Evolutionary conservation across 768 basidiomycete genomes (phyloP).

Genomic region (Mycena olivaceomarginata): DNA sequence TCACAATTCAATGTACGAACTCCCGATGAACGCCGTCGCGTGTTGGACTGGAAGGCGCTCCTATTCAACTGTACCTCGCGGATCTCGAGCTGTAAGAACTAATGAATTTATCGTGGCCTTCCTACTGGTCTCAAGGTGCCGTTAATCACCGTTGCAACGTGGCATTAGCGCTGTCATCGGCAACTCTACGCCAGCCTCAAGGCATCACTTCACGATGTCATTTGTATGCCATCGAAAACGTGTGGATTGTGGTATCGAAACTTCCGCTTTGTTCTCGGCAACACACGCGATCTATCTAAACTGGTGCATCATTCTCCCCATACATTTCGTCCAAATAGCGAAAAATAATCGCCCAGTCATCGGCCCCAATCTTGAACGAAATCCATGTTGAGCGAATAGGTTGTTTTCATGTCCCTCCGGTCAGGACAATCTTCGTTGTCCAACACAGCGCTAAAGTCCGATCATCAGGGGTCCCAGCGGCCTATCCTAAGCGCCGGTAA

Average conservation of each 20-base stretch:
- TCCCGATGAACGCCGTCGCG: neutral
- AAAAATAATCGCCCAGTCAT: slow-evolving; percentile 5
- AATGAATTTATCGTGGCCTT: neutral
- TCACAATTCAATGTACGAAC: neutral
- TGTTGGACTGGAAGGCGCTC: neutral
- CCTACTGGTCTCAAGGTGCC: neutral
- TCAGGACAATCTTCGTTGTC: slow-evolving; percentile 9
- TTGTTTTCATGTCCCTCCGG: slow-evolving; percentile 3
- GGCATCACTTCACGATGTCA: neutral
- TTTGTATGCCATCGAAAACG: slow-evolving; percentile 1
- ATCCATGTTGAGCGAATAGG: neutral
- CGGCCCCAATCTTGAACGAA: neutral
- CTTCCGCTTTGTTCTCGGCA: slow-evolving; percentile 5
- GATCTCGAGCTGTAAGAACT: neutral
- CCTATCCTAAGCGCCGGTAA: neutral
- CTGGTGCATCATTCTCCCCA: neutral
- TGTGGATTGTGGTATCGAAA: neutral
- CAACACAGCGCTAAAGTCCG: slow-evolving; percentile 1
- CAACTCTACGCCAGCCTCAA: neutral
- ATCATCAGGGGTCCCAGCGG: neutral
- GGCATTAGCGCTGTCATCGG: slow-evolving; percentile 1
- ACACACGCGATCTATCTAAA: neutral
- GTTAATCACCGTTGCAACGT: neutral
- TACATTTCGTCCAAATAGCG: neutral
- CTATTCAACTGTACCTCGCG: neutral